Evolutionary conservation across 176 grass and related monocot species (phyloP).

Genomic region (Avena atlantica): DNA sequence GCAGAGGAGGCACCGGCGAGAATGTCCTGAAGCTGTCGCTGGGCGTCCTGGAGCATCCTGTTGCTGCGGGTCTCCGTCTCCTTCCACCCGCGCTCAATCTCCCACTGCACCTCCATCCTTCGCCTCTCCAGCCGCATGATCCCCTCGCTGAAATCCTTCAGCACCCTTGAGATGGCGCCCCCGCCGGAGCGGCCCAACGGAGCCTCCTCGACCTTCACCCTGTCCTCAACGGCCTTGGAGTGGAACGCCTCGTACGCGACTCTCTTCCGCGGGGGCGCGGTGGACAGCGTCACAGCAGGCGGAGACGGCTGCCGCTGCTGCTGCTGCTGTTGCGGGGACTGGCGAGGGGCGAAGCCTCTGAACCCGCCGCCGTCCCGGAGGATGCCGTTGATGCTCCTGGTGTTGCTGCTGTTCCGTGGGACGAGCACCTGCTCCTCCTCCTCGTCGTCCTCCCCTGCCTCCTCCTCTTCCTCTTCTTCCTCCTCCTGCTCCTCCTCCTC

Average conservation of each 20-base stretch:
- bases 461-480: conserved; percentile 29
- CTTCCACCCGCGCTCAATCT: conserved; percentile 80
- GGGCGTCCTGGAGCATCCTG: conserved; percentile 69
- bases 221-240: conserved; percentile 39
- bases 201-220: conserved; percentile 52
- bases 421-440: conserved; percentile 52
- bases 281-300: conserved; percentile 46
- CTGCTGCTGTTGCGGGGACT: background rate
- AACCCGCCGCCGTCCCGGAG: conserved; percentile 52
- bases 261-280: conserved; percentile 56
- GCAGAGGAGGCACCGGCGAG: conserved; percentile 42
- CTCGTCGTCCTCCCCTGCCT: conserved; percentile 49
- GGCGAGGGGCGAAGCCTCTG: conserved; percentile 44
- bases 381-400: conserved; percentile 78
- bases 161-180: conserved; percentile 41
- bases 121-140: conserved; percentile 78
- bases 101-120: conserved; percentile 75
- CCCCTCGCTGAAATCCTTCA: conserved; percentile 70
- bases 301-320: conserved; percentile 33
- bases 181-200: background rate
- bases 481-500: conserved; percentile 51
- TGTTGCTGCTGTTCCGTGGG: conserved; percentile 59
- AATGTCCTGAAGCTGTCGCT: conserved; percentile 59
- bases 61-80: conserved; percentile 69
- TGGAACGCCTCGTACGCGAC: conserved; percentile 54